phyloP scores from a whole-genome alignment of 306 rosid genomes.

The Astragalus glycyphyllos region DNA sequence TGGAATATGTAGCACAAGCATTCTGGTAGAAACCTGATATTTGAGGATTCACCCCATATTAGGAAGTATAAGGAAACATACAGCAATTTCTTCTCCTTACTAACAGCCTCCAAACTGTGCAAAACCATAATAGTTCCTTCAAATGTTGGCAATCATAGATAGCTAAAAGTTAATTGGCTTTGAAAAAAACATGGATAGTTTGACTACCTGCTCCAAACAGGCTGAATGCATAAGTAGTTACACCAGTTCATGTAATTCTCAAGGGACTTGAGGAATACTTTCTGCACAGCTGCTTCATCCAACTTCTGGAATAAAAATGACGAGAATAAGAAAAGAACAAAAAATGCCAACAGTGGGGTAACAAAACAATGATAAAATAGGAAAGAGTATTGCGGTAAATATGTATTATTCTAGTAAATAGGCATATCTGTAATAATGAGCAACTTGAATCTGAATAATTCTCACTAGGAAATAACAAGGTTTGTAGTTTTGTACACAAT shows the following conservation, averaged over 20 bases:
- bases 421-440: no score
- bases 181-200: conserved; percentile 31
- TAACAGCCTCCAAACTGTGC: conserved; percentile 66
- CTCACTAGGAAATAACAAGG: no score
- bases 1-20: conserved; percentile 99
- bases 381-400: not conserved
- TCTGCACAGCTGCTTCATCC: conserved; percentile 77
- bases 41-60: conserved; percentile 96
- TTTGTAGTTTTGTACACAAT: no score
- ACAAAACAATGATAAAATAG: conserved; percentile 12
- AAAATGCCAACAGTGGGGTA: not conserved
- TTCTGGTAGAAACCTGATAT: conserved; percentile 93
- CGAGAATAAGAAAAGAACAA: not conserved
- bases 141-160: conserved; percentile 34
- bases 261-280: conserved; percentile 71
- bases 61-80: conserved; percentile 77
- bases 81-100: conserved; percentile 76
- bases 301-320: conserved; percentile 62
- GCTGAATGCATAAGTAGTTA: conserved; percentile 76
- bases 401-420: not conserved
- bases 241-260: conserved; percentile 93
- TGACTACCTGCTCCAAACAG: conserved; percentile 88
- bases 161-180: conserved; percentile 31
- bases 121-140: conserved; percentile 36
- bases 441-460: no score